Base-by-base conservation (phyloP, 2,329 filamentous ascomycete genomes). In the Fusarium drepaniforme region DNA sequence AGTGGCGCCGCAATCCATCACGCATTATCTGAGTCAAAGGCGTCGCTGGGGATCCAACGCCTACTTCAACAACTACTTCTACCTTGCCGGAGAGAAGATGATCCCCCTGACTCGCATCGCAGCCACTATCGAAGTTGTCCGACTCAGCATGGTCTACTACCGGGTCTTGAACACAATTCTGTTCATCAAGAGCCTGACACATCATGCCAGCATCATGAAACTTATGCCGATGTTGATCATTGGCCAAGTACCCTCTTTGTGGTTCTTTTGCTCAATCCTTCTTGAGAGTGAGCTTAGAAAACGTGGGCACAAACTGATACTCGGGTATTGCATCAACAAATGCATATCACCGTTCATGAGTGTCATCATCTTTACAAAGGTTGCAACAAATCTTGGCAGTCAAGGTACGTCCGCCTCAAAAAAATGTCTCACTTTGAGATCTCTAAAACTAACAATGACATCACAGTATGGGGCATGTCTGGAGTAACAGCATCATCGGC, bases 1-100 rank as follows among this genome's bases (percentile, higher is more conserved):
- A 0, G 81, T 82, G 15, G 81, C 81, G 1, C 81, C 81, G 2
- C 81, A 82, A 30, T 80, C 77, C 1, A 61, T 83, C n/a, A 73
- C 77, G 33, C 81, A 82, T 68, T 82, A 82, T 44, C 77, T 82
- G 30, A 80, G 76, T 53, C 81, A 82, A 68, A 73, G 81, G 3
- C 79, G 81, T 7, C 74, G 81, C 9, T 83, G 81, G 81, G 81
- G 81, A 4, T 81, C 79, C 3, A 82, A 82, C 16, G 81, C 81
- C 7, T 82, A 83, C 65, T 83, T 82, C 68, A 82, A 82, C 77
- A 83, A 82, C 49, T 83, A 80, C 56, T 82, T 81, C 42, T 82
- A 82, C 38, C 70, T 79, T 1, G 74, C 71, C 7, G 81, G 81
- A 16, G 77, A 81, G 46, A 80, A 81, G 33, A 82, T 83, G 80